Evolutionary conservation across 371 early-diverging fungal species (phyloP).

Genomic region (Apophysomyces trapeziformis): DNA sequence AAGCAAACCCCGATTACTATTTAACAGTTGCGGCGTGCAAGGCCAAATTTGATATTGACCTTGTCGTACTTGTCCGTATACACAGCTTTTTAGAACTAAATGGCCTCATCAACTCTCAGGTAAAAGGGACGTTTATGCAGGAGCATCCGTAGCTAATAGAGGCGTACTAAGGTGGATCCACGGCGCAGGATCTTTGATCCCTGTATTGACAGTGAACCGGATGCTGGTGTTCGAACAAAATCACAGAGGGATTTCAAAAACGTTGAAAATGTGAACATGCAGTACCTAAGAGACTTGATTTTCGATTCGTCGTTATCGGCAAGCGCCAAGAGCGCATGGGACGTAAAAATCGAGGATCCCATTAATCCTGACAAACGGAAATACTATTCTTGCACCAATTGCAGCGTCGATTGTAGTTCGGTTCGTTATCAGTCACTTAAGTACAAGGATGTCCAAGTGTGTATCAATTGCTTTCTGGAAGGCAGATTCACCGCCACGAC

Average conservation of each 20-base stretch:
- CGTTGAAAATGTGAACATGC: conserved; percentile 25
- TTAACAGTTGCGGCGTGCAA: conserved; percentile 94
- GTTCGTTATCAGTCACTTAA: conserved; percentile 47
- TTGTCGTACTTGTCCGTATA: conserved; percentile 91
- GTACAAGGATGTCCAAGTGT: conserved; percentile 34
- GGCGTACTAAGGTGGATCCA: conserved; percentile 41
- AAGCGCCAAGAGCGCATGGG: conserved; percentile 27
- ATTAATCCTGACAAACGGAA: conserved; percentile 36
- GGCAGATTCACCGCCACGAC: conserved; percentile 43
- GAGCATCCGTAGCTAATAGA: not conserved
- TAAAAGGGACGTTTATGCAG: conserved; percentile 25
- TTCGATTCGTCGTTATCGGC: conserved; percentile 23
- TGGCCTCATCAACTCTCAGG: conserved; percentile 97
- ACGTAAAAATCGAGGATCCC: conserved; percentile 30
- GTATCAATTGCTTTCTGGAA: conserved; percentile 47
- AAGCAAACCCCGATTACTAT: conserved; percentile 90
- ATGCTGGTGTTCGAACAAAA: conserved; percentile 27
- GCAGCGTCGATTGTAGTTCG: conserved; percentile 40
- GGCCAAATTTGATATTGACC: conserved; percentile 90
- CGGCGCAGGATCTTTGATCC: conserved; percentile 48
- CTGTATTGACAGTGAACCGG: conserved; percentile 42
- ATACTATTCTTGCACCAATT: conserved; percentile 37
- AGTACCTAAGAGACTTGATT: conserved; percentile 34
- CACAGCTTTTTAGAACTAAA: conserved; percentile 97
- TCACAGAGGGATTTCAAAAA: conserved; percentile 42